A percentile compares a stretch with the other conserved stretches of the same genome.
Conservation (phyloP, 805 yeast genomes). For the Zygosaccharomyces bisporus region DNA sequence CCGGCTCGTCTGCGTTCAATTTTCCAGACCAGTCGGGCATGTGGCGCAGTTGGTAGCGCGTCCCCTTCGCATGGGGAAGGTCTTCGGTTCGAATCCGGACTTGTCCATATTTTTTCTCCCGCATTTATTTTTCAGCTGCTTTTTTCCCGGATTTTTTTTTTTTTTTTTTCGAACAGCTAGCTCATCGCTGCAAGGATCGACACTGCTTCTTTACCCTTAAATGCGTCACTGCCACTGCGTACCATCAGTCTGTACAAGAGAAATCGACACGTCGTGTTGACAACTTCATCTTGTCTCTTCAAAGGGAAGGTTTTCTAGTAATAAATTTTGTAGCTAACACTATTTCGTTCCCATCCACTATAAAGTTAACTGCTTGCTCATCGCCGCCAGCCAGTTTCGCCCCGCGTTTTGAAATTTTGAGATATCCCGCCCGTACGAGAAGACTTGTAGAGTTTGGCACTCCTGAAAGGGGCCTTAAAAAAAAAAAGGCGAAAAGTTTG, state of each 20-base stretch:
- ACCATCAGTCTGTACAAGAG: not conserved
- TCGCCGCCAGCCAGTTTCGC: no score
- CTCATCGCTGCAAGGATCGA: not conserved
- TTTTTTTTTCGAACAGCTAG: not conserved
- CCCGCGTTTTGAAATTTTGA: not conserved
- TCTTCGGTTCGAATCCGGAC: constrained; percentile 76
- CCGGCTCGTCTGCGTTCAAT: not conserved
- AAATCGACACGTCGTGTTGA: no score
- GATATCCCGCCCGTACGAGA: not conserved
- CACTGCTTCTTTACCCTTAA: not conserved
- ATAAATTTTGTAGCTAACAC: no score
- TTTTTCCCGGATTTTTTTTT: not conserved
- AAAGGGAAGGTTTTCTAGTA: no score
- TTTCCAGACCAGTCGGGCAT: constrained; percentile 45
- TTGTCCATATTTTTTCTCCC: constrained; percentile 46
- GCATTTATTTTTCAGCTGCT: not conserved
- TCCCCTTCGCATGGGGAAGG: constrained; percentile 50
- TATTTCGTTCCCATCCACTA: no score
- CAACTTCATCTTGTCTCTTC: no score
- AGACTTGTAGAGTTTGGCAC: not conserved
- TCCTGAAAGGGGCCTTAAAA: not conserved
- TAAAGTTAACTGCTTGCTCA: no score
- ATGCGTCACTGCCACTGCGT: not conserved
- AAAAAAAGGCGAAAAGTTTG: not conserved
- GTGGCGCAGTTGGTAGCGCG: constrained; percentile 67